A percentile compares a stretch with the other conserved stretches of the same genome.
phyloP scores from a whole-genome alignment of 1,284 basidiomycete species.

The Sporisorium reilianum region DNA sequence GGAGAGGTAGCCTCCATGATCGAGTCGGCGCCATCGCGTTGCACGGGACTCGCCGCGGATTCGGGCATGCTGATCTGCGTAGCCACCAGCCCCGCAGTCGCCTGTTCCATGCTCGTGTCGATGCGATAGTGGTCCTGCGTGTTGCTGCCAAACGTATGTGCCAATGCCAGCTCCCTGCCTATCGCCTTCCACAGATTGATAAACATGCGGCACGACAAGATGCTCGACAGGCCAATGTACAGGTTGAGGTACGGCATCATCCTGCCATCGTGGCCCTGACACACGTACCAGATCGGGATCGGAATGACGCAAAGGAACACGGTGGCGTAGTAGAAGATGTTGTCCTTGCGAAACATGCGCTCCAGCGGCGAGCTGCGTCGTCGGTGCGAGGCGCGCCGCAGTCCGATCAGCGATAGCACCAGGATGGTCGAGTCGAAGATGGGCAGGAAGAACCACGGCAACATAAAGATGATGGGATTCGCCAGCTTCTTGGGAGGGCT shows the following conservation, averaged over 20 bases:
- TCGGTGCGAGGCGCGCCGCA: slow-evolving; percentile 40
- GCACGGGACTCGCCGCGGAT: background rate
- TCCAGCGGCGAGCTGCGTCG: slow-evolving; percentile 41
- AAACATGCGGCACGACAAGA: slow-evolving; percentile 47
- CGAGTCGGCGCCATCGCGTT: slow-evolving; percentile 8
- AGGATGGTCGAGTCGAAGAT: slow-evolving; percentile 51
- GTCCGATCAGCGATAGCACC: slow-evolving; percentile 39
- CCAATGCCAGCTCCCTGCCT: slow-evolving; percentile 45
- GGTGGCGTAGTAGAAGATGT: slow-evolving; percentile 50
- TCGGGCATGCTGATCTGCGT: slow-evolving; percentile 13
- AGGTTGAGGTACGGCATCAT: slow-evolving; percentile 54
- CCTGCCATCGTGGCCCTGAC: slow-evolving; percentile 35
- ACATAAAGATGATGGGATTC: slow-evolving; percentile 37
- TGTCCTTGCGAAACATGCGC: slow-evolving; percentile 51
- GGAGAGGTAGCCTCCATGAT: slow-evolving; percentile 5
- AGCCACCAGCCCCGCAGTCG: slow-evolving; percentile 28
- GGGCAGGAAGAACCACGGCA: slow-evolving; percentile 54
- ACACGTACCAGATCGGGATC: slow-evolving; percentile 47
- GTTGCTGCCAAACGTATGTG: slow-evolving; percentile 39
- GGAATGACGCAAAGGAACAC: slow-evolving; percentile 49
- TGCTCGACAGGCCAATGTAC: slow-evolving; percentile 48
- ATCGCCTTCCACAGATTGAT: slow-evolving; percentile 57
- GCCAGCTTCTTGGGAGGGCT: slow-evolving; percentile 19
- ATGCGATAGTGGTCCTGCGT: slow-evolving; percentile 33
- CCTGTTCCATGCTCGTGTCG: slow-evolving; percentile 32